Evolutionary conservation across 345 rosid genomes (phyloP), one percentile per base, ranked within the genome.

Genomic region (Gossypioides kirkii): DNA sequence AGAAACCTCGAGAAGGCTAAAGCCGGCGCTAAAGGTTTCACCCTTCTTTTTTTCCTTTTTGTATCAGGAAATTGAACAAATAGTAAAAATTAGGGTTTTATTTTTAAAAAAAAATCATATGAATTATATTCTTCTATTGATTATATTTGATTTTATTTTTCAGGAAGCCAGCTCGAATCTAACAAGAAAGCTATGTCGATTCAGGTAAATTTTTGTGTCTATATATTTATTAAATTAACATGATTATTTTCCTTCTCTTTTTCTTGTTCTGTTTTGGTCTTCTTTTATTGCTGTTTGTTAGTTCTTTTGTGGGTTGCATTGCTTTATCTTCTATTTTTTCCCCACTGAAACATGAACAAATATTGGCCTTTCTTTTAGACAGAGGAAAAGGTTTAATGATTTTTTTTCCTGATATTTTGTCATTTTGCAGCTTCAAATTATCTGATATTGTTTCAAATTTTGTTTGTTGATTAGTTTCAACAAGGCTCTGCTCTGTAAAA

Each of bases 141-240:
- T 42, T n/a, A 61, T 8, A 20, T 18, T 4, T n/a, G 4, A 14
- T 1, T 46, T 20, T 9, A 58, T 65, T 71, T 6, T 25, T 46
- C 81, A 86, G 91, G 89, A 28, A 88, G 91, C 79, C 89, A 84
- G 67, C 81, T 88, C 65, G 89, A 84, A 17, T 12, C 83, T 42
- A 88, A 88, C 87, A 86, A 84, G 86, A 88, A 87, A 61, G 91
- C 87, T n/a, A 87, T 86, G 91, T 22, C 78, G 26, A 84, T 87
- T 80, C 89, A 86, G 88, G 91, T 87, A 81, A 46, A 70, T 5
- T 62, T 76, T 26, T 23, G 47, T 38, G 47, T 62, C 17, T 38
- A 9, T 61, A 32, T 41, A 38, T 17, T 36, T 36, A 10, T 60
- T 26, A 32, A 32, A 32, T 14, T 13, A 26, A 7, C 63, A 26